These are phyloP conservation scores for Kuraishia molischiana DNA, from an alignment of 805 yeast genomes.

Conservation along the genomic window DNA sequence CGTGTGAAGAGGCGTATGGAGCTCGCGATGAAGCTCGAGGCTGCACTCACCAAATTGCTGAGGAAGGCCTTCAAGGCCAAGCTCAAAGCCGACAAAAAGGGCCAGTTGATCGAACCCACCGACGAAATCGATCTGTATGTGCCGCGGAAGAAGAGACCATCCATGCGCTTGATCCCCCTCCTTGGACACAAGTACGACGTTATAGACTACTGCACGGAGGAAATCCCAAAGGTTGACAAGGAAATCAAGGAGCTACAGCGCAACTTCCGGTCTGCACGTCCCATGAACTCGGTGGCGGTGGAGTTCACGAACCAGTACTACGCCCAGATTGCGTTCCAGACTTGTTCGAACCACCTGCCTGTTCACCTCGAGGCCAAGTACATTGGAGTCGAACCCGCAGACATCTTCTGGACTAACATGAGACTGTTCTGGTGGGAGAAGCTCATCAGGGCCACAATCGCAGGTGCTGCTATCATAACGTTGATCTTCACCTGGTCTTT, in stretches of 20 bases:
- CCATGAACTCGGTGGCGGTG: conserved; percentile 75
- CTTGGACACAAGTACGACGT: conserved; percentile 57
- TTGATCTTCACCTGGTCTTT: conserved; percentile 61
- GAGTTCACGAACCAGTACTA: conserved; percentile 69
- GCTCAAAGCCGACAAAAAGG: conserved; percentile 59
- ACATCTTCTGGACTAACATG: conserved; percentile 63
- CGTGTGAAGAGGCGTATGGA: conserved; percentile 50
- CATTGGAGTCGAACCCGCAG: conserved; percentile 54
- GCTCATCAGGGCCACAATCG: conserved; percentile 39
- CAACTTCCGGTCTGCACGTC: conserved; percentile 33
- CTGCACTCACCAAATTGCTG: conserved; percentile 49
- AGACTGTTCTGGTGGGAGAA: conserved; percentile 78
- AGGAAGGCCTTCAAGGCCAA: conserved; percentile 54
- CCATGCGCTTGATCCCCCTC: conserved; percentile 27
- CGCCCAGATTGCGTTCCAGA: conserved; percentile 66
- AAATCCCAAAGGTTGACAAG: conserved; percentile 44
- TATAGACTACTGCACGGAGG: conserved; percentile 44
- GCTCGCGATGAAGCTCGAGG: conserved; percentile 56
- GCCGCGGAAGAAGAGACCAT: conserved; percentile 63
- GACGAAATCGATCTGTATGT: conserved; percentile 47
- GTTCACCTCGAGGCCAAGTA: conserved; percentile 49
- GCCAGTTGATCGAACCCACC: conserved; percentile 30
- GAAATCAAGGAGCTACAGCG: conserved; percentile 50
- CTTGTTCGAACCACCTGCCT: conserved; percentile 56
- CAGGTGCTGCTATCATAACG: conserved; percentile 44